Evolutionary conservation across 1,284 basidiomycete genomes (phyloP).

Genomic region (Pterulicium gracile): DNA sequence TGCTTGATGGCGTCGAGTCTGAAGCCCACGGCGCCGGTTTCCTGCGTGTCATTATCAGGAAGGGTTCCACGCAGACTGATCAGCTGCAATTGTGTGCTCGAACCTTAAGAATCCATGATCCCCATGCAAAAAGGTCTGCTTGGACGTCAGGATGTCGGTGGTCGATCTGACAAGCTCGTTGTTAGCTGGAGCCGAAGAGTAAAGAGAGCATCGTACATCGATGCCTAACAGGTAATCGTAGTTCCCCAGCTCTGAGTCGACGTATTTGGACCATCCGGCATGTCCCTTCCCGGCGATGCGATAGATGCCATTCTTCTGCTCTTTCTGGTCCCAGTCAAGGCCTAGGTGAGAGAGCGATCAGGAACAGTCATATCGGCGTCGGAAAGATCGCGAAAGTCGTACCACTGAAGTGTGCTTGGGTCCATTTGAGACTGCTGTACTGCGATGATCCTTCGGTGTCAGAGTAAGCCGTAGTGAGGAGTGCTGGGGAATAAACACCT

Average conservation of each 20-base stretch:
- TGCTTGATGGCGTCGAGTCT: slow-evolving; percentile 87
- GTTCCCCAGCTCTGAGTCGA: slow-evolving; percentile 64
- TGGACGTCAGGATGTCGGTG: slow-evolving; percentile 76
- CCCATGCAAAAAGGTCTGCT: slow-evolving; percentile 57
- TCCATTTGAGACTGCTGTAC: slow-evolving; percentile 67
- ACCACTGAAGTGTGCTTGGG: slow-evolving; percentile 66
- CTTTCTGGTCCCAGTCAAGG: slow-evolving; percentile 77
- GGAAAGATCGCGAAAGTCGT: slow-evolving; percentile 5
- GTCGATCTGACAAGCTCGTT: slow-evolving; percentile 76
- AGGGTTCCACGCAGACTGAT: slow-evolving; percentile 5
- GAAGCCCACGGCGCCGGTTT: slow-evolving; percentile 74
- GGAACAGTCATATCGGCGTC: slow-evolving; percentile 4
- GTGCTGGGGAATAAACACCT: slow-evolving; percentile 30
- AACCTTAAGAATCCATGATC: slow-evolving; percentile 61
- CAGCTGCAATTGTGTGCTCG: slow-evolving; percentile 6
- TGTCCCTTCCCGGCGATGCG: slow-evolving; percentile 44
- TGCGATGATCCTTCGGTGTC: slow-evolving; percentile 17
- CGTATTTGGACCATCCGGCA: slow-evolving; percentile 61
- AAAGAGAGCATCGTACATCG: slow-evolving; percentile 41
- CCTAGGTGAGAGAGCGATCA: too few species aligned
- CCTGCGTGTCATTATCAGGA: too few species aligned
- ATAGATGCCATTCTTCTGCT: slow-evolving; percentile 51
- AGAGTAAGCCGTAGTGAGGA: background rate
- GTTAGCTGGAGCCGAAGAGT: too few species aligned
- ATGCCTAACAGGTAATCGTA: slow-evolving; percentile 73